Evolutionary conservation across 768 basidiomycete genomes (phyloP), one percentile per base, ranked within the genome.

Genomic region (Lactarius hatsudake): DNA sequence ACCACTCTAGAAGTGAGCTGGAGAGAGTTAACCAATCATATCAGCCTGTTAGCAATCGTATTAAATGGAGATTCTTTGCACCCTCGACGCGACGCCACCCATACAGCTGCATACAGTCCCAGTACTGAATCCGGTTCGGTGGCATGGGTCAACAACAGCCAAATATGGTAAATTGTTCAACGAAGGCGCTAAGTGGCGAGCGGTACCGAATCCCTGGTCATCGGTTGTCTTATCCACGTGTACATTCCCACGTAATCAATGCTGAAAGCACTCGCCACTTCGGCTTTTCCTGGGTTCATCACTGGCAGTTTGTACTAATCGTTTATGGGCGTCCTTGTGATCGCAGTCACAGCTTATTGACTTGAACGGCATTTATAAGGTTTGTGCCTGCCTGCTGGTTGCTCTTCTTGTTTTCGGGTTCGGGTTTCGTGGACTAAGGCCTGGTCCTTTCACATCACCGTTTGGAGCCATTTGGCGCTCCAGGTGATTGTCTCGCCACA

Each of bases 291-390:
- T 59, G 58, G 58, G 38, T 38, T 51, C 55, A 62, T 66, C 55
- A 62, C 56, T 63, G 32, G 28, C 53, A 59, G 34, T 28, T 23
- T 60, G 62, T 62, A 45, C 63, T 68, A 68, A 64, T 68, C 62
- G 32, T 61, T 68, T 64, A 64, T 68, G 67, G 67, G 67, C 67
- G 67, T 58, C 58, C 67, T 23, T 40, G 36, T 68, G 67, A 68
- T 68, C 63, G 59, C n/a, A 56, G 20, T 38, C 67, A 68, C 58
- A 28, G 63, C 67, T 63, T 55, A 51, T 67, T 60, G 20, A 56
- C 30, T 51, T 36, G 26, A 68, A 64, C 67, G 67, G 67, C 62
- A 68, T 68, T 64, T 64, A 59, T 58, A 68, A 61, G 67, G 62
- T 68, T 68, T 34, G 67, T 68, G 59, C 67, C 67, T 68, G 59